A percentile compares a stretch with the other conserved stretches of the same genome.
Evolutionary conservation across 176 grass and related monocot species (phyloP).

Genomic region (maize (Zea mays)): DNA sequence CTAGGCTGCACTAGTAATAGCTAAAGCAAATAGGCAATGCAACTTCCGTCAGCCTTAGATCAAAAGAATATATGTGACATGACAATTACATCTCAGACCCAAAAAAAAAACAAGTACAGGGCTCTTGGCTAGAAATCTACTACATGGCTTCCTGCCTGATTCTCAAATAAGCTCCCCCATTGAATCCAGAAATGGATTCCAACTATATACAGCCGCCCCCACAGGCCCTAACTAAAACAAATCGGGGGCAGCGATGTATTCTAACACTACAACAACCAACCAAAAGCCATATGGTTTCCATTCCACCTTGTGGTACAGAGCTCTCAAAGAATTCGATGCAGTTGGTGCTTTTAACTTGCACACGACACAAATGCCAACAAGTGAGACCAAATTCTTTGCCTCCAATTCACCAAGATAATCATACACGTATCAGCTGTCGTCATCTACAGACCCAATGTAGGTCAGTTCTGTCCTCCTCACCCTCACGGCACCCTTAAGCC

Average conservation of each 20-base stretch:
- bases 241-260: constrained; percentile 33
- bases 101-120: no score
- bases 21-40: no score
- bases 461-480: constrained; percentile 88
- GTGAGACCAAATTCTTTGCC: neutral
- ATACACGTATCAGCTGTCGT: constrained; percentile 77
- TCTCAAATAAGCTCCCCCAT: no score
- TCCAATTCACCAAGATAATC: constrained; percentile 1
- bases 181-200: no score
- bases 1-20: no score
- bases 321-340: constrained; percentile 26
- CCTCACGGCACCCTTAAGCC: constrained; percentile 96
- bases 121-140: no score
- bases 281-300: neutral
- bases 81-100: no score
- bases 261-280: neutral
- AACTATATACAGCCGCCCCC: constrained; percentile 26
- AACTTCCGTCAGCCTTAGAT: no score
- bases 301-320: neutral
- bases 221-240: constrained; percentile 26
- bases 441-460: constrained; percentile 89
- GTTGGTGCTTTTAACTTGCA: neutral
- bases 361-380: neutral
- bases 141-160: no score
- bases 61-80: no score